phyloP scores from a whole-genome alignment of 495 filamentous ascomycete genomes.

The Annulohypoxylon maeteangense region DNA sequence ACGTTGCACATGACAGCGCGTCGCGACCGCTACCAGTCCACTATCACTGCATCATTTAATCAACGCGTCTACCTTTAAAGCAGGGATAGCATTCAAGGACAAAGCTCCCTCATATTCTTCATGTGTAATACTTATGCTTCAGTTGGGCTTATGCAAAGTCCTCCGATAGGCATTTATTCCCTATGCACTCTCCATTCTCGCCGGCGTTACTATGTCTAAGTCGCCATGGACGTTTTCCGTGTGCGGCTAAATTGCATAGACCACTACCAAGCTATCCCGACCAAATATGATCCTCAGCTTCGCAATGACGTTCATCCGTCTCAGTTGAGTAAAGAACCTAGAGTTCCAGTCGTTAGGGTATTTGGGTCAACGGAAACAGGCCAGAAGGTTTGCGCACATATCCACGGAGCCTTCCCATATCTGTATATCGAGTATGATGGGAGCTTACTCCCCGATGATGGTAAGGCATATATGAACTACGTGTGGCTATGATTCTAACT shows the following conservation, averaged over 20 bases:
- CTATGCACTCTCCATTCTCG: conserved; percentile 24
- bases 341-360: conserved; percentile 86
- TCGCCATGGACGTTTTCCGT: conserved; percentile 73
- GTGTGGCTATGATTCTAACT: conserved; percentile 8
- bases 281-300: conserved; percentile 83
- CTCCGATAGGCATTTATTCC: conserved; percentile 4
- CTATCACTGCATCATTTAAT: conserved; percentile 4
- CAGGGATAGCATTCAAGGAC: not conserved
- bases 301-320: conserved; percentile 64
- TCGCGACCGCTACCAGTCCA: conserved; percentile 23
- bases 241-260: conserved; percentile 96
- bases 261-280: conserved; percentile 83
- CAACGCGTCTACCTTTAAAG: conserved; percentile 38
- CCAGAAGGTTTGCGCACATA: conserved; percentile 95
- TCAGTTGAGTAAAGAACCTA: conserved; percentile 67
- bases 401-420: conserved; percentile 96
- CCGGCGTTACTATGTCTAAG: conserved; percentile 31
- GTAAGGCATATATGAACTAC: conserved; percentile 55
- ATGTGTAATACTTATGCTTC: conserved; percentile 1
- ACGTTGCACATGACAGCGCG: conserved; percentile 46
- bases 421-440: conserved; percentile 89
- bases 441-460: conserved; percentile 69
- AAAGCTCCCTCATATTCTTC: conserved; percentile 1
- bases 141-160: not conserved
- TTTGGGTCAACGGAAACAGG: conserved; percentile 96